These are phyloP conservation scores for Emericellopsis atlantica DNA, from an alignment of 2,329 filamentous ascomycete genomes.

Conservation along the genomic window DNA sequence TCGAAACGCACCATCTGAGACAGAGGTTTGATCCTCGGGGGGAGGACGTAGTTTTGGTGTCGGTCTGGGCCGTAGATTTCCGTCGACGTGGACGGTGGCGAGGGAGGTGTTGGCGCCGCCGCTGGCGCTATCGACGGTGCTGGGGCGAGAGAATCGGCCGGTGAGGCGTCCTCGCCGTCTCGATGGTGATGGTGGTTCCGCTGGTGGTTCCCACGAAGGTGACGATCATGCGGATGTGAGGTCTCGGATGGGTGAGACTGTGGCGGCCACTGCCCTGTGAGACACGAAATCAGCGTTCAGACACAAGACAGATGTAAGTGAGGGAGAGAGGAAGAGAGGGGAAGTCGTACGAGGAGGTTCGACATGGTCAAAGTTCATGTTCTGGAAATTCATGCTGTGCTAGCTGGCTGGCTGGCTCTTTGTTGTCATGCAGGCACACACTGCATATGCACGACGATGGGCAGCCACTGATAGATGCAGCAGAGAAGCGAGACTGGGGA, in stretches of 20 bases:
- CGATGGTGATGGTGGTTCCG: constrained; percentile 3
- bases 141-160: constrained; percentile 16
- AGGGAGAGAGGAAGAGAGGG: not conserved
- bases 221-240: not conserved
- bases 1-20: constrained; percentile 20
- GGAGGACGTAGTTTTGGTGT: constrained; percentile 8
- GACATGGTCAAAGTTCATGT: constrained; percentile 20
- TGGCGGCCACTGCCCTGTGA: constrained; percentile 2
- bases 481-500: constrained; percentile 1
- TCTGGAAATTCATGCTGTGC: constrained; percentile 24
- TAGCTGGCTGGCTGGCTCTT: not conserved
- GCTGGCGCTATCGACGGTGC: constrained; percentile 18
- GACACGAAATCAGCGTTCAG: not conserved
- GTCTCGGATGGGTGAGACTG: constrained; percentile 2
- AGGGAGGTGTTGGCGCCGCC: constrained; percentile 15
- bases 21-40: constrained; percentile 1
- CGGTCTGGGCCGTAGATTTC: constrained; percentile 32
- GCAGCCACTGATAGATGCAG: constrained; percentile 1
- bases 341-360: constrained; percentile 21
- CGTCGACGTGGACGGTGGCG: constrained; percentile 18
- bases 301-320: not conserved
- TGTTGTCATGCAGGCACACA: not conserved
- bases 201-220: constrained; percentile 1
- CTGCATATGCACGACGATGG: constrained; percentile 1
- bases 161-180: constrained; percentile 6